Conservation (phyloP, 2,329 filamentous ascomycete species). For the Nemania diffusa region DNA sequence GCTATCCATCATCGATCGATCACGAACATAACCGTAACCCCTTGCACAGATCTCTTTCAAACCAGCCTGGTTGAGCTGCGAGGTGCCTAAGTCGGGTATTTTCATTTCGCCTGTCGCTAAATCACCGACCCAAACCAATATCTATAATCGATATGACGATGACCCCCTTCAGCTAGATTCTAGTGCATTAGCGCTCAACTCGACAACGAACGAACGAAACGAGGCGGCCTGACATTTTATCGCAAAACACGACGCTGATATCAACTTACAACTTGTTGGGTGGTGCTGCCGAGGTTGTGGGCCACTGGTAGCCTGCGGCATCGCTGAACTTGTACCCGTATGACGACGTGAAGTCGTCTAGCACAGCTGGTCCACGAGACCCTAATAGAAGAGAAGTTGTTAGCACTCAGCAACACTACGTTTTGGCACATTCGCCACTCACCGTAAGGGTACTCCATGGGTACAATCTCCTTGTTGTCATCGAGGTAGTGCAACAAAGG, state of each 20-base stretch:
- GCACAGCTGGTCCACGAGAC: conserved; percentile 92
- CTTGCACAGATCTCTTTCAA: conserved; percentile 22
- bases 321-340: conserved; percentile 99
- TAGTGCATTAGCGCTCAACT: conserved; percentile 37
- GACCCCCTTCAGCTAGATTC: conserved; percentile 39
- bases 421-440: conserved; percentile 52
- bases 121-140: conserved; percentile 25
- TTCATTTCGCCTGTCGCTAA: conserved; percentile 29
- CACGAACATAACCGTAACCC: conserved; percentile 18
- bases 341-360: conserved; percentile 97
- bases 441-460: conserved; percentile 99
- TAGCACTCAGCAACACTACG: not conserved
- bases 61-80: conserved; percentile 25
- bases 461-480: conserved; percentile 98
- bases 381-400: conserved; percentile 63
- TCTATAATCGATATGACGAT: conserved; percentile 34
- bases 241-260: conserved; percentile 39
- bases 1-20: conserved; percentile 25
- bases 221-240: conserved; percentile 44
- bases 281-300: conserved; percentile 74
- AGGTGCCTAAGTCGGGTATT: conserved; percentile 34
- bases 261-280: conserved; percentile 83
- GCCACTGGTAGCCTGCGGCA: conserved; percentile 95
- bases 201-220: conserved; percentile 28
- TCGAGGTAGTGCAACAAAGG: conserved; percentile 98